phyloP scores from a whole-genome alignment of 805 yeast species.

The Wickerhamiella musiphila region DNA sequence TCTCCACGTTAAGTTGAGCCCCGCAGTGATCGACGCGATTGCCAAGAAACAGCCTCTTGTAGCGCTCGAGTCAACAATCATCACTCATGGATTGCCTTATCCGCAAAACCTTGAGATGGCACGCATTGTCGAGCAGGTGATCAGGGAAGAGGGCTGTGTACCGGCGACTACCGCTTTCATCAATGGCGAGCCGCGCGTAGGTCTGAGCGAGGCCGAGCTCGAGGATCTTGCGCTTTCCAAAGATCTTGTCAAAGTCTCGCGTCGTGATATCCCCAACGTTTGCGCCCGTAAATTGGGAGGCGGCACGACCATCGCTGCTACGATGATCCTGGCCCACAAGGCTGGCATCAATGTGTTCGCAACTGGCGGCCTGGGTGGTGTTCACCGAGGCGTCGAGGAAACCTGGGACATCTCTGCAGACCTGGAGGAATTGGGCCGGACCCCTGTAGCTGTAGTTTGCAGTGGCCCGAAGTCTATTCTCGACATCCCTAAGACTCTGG shows the following conservation, averaged over 20 bases:
- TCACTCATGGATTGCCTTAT: conserved; percentile 77
- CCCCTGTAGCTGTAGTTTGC: conserved; percentile 81
- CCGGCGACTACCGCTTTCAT: conserved; percentile 81
- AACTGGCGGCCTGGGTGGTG: conserved; percentile 90
- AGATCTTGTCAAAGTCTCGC: conserved; percentile 42
- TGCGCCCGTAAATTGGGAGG: conserved; percentile 51
- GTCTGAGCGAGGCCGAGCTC: conserved; percentile 34
- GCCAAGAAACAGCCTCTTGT: conserved; percentile 46
- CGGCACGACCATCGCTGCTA: conserved; percentile 81
- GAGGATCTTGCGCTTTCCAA: conserved; percentile 29
- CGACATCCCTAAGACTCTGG: conserved; percentile 67
- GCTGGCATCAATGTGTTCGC: conserved; percentile 78
- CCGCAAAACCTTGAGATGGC: conserved; percentile 70
- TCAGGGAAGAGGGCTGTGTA: conserved; percentile 45
- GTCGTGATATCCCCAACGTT: conserved; percentile 62
- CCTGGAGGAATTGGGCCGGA: conserved; percentile 63
- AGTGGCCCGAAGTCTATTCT: conserved; percentile 80
- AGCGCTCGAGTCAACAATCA: conserved; percentile 71
- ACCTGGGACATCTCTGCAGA: conserved; percentile 80
- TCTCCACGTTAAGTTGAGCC: conserved; percentile 13
- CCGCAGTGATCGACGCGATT: conserved; percentile 49
- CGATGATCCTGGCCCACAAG: conserved; percentile 60
- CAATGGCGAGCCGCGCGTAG: conserved; percentile 55
- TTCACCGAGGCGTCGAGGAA: conserved; percentile 56
- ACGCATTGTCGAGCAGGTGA: conserved; percentile 37